A percentile compares a stretch with the other conserved stretches of the same genome.
These are phyloP conservation scores for Saussurea involucrata DNA, from an alignment of 129 eudicot genomes.

Conservation along the genomic window DNA sequence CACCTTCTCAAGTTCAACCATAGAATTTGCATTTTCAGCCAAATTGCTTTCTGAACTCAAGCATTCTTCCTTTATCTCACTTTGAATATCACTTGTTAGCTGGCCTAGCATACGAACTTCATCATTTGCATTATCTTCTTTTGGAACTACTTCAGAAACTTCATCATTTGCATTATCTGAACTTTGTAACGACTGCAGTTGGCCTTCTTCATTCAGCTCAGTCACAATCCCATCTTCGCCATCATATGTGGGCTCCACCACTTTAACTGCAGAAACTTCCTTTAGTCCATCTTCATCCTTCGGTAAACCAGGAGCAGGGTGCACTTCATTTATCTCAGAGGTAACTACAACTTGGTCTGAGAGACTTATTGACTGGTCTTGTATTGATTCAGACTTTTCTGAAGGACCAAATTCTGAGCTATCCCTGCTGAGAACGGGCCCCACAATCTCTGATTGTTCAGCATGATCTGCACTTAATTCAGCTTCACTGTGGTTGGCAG, in stretches of 20 bases:
- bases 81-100: conserved; percentile 23
- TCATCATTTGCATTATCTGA: conserved; percentile 25
- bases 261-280: conserved; percentile 37
- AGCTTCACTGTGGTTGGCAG: conserved; percentile 28
- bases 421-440: conserved; percentile 17
- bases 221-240: conserved; percentile 26
- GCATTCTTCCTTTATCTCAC: conserved; percentile 23
- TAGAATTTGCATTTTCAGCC: conserved; percentile 24
- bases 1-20: conserved; percentile 65
- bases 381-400: conserved; percentile 28
- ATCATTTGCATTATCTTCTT: conserved; percentile 30
- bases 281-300: conserved; percentile 29
- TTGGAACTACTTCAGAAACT: conserved; percentile 35
- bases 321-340: conserved; percentile 22
- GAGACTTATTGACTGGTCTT: conserved; percentile 25
- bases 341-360: conserved; percentile 26
- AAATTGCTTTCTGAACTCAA: conserved; percentile 28
- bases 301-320: conserved; percentile 15
- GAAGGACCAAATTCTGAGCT: conserved; percentile 25
- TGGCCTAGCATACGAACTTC: conserved; percentile 23
- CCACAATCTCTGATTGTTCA: conserved; percentile 27
- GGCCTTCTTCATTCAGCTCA: conserved; percentile 39
- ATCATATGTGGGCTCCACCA: conserved; percentile 25
- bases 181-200: conserved; percentile 24
- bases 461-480: conserved; percentile 18